Conservation (phyloP, 2,329 filamentous ascomycete genomes). For the Pseudogymnoascus sp. region DNA sequence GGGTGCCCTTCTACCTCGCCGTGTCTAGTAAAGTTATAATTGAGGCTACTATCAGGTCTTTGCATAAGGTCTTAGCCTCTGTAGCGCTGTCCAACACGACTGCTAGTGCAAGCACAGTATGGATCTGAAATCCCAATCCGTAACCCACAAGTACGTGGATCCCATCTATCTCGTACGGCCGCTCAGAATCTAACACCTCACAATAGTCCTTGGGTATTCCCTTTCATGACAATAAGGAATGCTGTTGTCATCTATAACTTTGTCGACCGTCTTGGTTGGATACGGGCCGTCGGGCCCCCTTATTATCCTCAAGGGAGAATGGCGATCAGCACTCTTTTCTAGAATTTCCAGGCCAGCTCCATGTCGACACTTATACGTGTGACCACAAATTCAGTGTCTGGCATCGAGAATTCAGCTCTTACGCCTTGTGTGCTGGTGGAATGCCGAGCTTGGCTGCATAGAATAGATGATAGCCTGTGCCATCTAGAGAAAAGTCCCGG, state of each 20-base stretch:
- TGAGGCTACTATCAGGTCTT: not conserved
- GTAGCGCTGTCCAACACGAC: not conserved
- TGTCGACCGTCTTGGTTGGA: not conserved
- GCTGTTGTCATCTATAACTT: not conserved
- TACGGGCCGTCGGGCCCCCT: not conserved
- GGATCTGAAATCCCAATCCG: not conserved
- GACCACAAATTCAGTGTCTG: not conserved
- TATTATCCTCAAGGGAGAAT: constrained; percentile 1
- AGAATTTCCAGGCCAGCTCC: not conserved
- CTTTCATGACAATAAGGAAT: not conserved
- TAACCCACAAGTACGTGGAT: not conserved
- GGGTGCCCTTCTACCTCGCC: not conserved
- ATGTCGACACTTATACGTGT: not conserved
- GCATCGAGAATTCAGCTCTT: not conserved
- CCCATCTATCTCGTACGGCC: constrained; percentile 5
- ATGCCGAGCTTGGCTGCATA: constrained; percentile 5
- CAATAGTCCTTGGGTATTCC: not conserved
- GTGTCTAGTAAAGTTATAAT: not conserved
- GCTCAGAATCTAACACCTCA: not conserved
- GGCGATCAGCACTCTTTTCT: not conserved
- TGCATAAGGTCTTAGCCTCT: not conserved
- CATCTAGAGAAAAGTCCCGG: not conserved
- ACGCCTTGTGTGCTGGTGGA: not conserved
- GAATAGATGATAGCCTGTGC: constrained; percentile 6
- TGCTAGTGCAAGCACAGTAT: not conserved